Evolutionary conservation across 768 basidiomycete genomes (phyloP).

Genomic region (Leucocoprinus sp.): DNA sequence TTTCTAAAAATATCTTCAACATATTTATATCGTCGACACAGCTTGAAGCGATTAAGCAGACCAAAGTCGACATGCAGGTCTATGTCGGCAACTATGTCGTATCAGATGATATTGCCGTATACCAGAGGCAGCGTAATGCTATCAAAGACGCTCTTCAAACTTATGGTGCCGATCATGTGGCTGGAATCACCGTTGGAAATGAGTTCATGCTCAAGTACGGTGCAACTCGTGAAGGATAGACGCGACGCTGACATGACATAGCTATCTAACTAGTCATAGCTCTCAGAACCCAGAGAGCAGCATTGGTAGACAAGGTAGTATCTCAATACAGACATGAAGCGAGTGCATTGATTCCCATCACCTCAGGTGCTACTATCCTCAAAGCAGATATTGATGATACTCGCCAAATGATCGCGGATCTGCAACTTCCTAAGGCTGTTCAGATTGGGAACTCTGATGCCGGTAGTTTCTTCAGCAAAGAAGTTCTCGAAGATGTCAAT

Average conservation of each 20-base stretch:
- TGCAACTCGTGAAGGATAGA: background rate
- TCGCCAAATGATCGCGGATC: constrained; percentile 35
- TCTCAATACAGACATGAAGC: background rate
- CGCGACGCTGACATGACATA: constrained; percentile 18
- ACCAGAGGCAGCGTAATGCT: constrained; percentile 57
- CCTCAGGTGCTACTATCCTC: constrained; percentile 54
- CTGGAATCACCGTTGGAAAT: constrained; percentile 85
- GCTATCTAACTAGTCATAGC: constrained; percentile 46
- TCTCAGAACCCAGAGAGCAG: constrained; percentile 48
- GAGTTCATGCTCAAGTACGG: constrained; percentile 79
- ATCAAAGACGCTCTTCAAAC: constrained; percentile 63
- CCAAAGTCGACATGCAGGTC: constrained; percentile 80
- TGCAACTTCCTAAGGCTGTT: constrained; percentile 57
- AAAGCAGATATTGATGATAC: constrained; percentile 62
- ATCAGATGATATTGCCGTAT: constrained; percentile 53
- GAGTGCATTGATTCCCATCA: constrained; percentile 3
- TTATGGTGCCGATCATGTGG: constrained; percentile 70
- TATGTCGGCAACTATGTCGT: constrained; percentile 64
- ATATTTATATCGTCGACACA: constrained; percentile 16
- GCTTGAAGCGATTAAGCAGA: constrained; percentile 84
- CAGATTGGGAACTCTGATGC: constrained; percentile 81
- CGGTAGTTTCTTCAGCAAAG: constrained; percentile 71
- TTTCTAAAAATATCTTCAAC: background rate
- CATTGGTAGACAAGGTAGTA: constrained; percentile 37
- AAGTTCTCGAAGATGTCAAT: constrained; percentile 53